A percentile compares a stretch with the other conserved stretches of the same genome.
Conservation (phyloP, 768 basidiomycete species). For the Gyrodon lividus region DNA sequence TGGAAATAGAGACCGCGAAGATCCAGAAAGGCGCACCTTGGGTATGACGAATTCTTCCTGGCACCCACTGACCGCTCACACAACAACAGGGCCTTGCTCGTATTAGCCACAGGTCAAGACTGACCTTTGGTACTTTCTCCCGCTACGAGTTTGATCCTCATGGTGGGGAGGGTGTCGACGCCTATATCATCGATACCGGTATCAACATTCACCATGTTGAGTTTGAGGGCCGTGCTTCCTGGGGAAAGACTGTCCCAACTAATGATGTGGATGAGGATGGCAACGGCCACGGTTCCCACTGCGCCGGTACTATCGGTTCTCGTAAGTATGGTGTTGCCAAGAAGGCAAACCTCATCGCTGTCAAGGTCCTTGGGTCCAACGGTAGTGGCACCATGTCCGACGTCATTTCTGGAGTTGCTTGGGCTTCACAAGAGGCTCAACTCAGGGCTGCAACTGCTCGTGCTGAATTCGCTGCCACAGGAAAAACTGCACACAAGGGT, state of each 20-base stretch:
- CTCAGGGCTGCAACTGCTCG: conserved; percentile 58
- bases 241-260: conserved; percentile 90
- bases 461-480: conserved; percentile 67
- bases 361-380: conserved; percentile 92
- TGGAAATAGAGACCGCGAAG: conserved; percentile 20
- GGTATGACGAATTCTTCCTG: conserved; percentile 48
- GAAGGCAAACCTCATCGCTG: conserved; percentile 82
- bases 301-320: conserved; percentile 95
- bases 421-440: conserved; percentile 58
- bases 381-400: conserved; percentile 95
- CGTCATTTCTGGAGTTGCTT: conserved; percentile 85
- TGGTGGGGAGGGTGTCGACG: conserved; percentile 94
- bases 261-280: conserved; percentile 86
- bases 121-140: conserved; percentile 79
- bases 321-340: conserved; percentile 95
- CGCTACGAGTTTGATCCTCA: conserved; percentile 68
- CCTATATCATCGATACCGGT: conserved; percentile 85
- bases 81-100: conserved; percentile 83
- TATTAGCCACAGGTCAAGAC: conserved; percentile 79
- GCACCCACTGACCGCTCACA: neutral
- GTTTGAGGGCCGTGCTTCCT: conserved; percentile 84
- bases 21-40: conserved; percentile 78
- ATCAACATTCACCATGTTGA: conserved; percentile 85
- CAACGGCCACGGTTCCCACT: conserved; percentile 95
- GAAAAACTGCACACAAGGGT: conserved; percentile 85